Base-by-base conservation (phyloP, 257 asterid species). In the Primulina eburnea region DNA sequence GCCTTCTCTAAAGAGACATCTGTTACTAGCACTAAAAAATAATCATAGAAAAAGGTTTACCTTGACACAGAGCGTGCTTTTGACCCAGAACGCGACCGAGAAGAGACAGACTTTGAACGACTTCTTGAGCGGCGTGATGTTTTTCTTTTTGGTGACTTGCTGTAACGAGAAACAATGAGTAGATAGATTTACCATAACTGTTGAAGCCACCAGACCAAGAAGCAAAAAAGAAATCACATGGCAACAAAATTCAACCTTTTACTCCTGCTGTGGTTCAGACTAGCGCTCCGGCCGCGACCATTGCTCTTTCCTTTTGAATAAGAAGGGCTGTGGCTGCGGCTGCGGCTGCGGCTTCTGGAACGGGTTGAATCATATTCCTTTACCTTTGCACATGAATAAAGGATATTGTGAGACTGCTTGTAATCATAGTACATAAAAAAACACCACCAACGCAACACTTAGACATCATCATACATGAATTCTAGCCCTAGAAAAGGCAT, bases 101-200 rank as follows among this genome's bases (percentile, higher is more conserved):
- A 67, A 53, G 82, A 73, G 7, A 61, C 71, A 14, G 89, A 82
- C 77, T 76, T 81, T 4, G 90, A 82, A 57, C 77, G 90, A 30
- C 97, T 90, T 76, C 91, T 89, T 68, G 96, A 87, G 50, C 86
- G 97, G 69, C 86, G 89, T 18, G 90, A 77, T 21, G 87, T 58
- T 79, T 91, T 91, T 2, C 83, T 85, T 82, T 84, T 88, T 37
- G 99, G 99, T 55, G 99, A 94, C 73, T 88, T 92, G 86, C 99
- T 94, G 93, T 84, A 77, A 60, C 47, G 33, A 32, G 16, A 79
- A 43, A 55, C 40, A 76, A n/a, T 21, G 72, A 71, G 66, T 68
- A 34, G 56, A 63, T 30, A 60, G 34, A 29, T 50, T 34, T 37
- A 69, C 5, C 65, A 14, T 20, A 62, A 32, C 67, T 24, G 53